Evolutionary conservation across 2,329 filamentous ascomycete genomes (phyloP), one percentile per base, ranked within the genome.

Genomic region (Hymenoscyphus occultus): DNA sequence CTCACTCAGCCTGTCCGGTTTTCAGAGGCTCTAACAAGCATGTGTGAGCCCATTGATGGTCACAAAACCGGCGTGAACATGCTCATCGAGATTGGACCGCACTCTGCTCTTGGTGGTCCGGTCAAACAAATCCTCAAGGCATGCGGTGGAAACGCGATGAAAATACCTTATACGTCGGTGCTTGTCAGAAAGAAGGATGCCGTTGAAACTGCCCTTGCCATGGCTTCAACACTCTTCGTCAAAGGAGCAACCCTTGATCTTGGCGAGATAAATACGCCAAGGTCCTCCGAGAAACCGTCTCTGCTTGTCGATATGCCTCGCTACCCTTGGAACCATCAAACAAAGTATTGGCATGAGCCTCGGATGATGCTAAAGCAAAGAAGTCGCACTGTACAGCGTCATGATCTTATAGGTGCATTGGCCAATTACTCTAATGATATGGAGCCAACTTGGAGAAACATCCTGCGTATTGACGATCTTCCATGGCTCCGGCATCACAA

Each of bases 301-400:
- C 64, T 78, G 81, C 64, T 73, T 12, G 65, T 71, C 9, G 71
- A 73, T 54, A 71, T 86, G 39, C 84, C 84, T 1, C 76, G 78
- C 0, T 86, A 86, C 65, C 78, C 81, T 2, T 86, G 84, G 83
- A 83, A 85, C 39, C 83, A 85, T 65, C 73, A 76, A 32, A 82
- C 78, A 32, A 75, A 72, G 0, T 84, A 84, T 71, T 86, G 84
- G 83, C 79, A 83, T 65, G 83, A 86, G 56, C 62, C 66, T 6
- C 67, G 71, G 10, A 57, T 70, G n/a, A 67, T 65, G 14, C 63
- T 66, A 45, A 70, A 70, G 2, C 79, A 81, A 64, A 77, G 80
- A 22, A 75, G 66, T 39, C 77, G 82, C 16, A 73, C 78, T 39
- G 77, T 77, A 58, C 78, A 79, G 1, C 78, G 82, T 28, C 79